These are phyloP conservation scores for Rhynchospora breviuscula DNA, from an alignment of 176 grass and related monocot species.

Conservation along the genomic window DNA sequence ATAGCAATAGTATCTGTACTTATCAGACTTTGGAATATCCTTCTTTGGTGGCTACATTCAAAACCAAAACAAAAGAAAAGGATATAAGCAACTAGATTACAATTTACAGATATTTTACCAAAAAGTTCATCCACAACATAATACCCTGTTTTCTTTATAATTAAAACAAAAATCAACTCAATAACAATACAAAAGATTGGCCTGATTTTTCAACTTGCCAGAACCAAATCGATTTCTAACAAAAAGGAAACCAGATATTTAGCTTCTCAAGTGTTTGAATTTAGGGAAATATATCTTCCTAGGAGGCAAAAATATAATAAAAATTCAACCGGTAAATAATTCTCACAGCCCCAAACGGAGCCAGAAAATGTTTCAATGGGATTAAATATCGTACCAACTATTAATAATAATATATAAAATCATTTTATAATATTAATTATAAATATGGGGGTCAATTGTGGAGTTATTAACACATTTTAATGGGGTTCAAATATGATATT, in stretches of 20 bases:
- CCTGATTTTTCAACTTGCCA: neutral
- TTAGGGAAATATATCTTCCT: neutral
- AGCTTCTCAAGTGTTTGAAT: neutral
- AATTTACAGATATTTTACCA: neutral
- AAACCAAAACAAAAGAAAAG: neutral
- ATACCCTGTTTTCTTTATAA: no score
- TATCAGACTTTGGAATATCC: constrained; percentile 35
- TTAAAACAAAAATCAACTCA: neutral
- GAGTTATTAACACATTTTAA: no score
- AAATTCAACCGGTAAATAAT: neutral
- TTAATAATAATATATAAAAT: no score
- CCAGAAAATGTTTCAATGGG: no score
- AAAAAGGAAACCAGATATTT: neutral
- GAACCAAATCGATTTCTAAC: neutral
- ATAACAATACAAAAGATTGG: neutral
- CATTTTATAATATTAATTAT: no score
- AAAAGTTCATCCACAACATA: no score
- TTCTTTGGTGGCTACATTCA: constrained; percentile 40
- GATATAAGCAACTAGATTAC: neutral
- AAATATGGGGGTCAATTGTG: no score
- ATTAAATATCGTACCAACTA: no score
- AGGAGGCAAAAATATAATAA: neutral
- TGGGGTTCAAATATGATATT: no score
- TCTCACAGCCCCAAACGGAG: no score
- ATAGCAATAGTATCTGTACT: constrained; percentile 40